Evolutionary conservation across 352 stramenopile species (phyloP).

Genomic region (Globisporangium radiosum): DNA sequence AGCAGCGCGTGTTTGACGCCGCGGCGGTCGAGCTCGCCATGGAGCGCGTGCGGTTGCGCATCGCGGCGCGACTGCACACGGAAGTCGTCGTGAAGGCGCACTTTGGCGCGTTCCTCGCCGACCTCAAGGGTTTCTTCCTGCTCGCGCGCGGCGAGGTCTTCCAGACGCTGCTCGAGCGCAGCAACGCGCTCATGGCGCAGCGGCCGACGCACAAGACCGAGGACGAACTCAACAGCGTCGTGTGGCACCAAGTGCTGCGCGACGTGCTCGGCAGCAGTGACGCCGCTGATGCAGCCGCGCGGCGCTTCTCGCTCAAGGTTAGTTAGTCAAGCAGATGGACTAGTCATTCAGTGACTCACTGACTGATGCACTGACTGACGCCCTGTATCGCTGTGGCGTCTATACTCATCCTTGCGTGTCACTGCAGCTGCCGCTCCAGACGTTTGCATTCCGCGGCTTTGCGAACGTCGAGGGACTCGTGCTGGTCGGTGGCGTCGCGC

Average conservation of each 20-base stretch:
- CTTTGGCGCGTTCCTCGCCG: slow-evolving; percentile 50
- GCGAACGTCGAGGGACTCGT: slow-evolving; percentile 23
- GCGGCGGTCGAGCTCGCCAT: slow-evolving; percentile 44
- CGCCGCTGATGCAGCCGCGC: slow-evolving; percentile 30
- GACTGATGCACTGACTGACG: not conserved
- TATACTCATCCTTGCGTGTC: not conserved
- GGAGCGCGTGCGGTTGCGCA: slow-evolving; percentile 43
- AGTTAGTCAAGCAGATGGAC: not conserved
- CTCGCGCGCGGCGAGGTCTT: slow-evolving; percentile 64
- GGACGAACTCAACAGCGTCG: slow-evolving; percentile 53
- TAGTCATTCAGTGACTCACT: not conserved
- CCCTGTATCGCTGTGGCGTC: too few species aligned
- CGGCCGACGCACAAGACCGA: slow-evolving; percentile 46
- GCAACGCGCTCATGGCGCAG: slow-evolving; percentile 39
- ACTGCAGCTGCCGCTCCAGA: slow-evolving; percentile 48
- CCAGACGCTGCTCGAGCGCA: slow-evolving; percentile 65
- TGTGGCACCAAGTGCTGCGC: slow-evolving; percentile 49
- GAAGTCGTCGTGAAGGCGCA: slow-evolving; percentile 61
- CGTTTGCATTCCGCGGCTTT: slow-evolving; percentile 44
- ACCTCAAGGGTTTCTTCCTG: slow-evolving; percentile 66
- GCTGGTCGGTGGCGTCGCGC: slow-evolving; percentile 15
- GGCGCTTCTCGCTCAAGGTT: slow-evolving; percentile 42
- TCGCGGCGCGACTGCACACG: slow-evolving; percentile 49
- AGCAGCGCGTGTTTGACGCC: slow-evolving; percentile 36
- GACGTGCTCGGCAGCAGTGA: slow-evolving; percentile 28